phyloP scores from a whole-genome alignment of 257 asterid genomes.

The Solanum sejunctum region DNA sequence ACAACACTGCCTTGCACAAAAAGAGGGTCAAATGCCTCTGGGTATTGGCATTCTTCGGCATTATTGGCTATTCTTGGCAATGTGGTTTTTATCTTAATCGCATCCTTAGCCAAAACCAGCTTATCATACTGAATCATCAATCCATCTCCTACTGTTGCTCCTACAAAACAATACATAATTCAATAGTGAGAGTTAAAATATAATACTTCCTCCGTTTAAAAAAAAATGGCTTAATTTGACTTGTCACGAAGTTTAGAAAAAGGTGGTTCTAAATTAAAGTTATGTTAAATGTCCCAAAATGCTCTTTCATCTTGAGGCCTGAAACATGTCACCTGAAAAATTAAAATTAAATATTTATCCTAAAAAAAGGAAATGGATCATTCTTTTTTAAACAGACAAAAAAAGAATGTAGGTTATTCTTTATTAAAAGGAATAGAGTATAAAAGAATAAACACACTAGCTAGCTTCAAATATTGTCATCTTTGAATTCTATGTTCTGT shows the following conservation, averaged over 20 bases:
- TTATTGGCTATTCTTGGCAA: slow-evolving; percentile 46
- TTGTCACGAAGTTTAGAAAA: no score
- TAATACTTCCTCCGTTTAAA: background rate
- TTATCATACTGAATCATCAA: slow-evolving; percentile 33
- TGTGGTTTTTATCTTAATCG: slow-evolving; percentile 24
- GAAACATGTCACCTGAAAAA: no score
- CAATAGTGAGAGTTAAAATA: background rate
- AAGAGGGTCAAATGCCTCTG: slow-evolving; percentile 57
- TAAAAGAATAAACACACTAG: no score
- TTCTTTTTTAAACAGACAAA: no score
- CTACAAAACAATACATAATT: slow-evolving; percentile 8
- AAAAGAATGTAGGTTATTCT: no score
- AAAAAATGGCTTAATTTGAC: no score
- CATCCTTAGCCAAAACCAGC: slow-evolving; percentile 75
- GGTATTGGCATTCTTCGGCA: slow-evolving; percentile 69
- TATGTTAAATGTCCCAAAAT: no score
- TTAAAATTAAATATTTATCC: no score
- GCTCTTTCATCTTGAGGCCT: no score
- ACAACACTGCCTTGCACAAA: slow-evolving; percentile 55
- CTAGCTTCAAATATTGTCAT: background rate
- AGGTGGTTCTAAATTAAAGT: no score
- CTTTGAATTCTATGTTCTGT: background rate
- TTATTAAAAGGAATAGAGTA: no score
- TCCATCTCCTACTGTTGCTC: slow-evolving; percentile 61
- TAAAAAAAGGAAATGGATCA: no score